Base-by-base conservation (phyloP, 352 stramenopile genomes). In the Globisporangium polare region DNA sequence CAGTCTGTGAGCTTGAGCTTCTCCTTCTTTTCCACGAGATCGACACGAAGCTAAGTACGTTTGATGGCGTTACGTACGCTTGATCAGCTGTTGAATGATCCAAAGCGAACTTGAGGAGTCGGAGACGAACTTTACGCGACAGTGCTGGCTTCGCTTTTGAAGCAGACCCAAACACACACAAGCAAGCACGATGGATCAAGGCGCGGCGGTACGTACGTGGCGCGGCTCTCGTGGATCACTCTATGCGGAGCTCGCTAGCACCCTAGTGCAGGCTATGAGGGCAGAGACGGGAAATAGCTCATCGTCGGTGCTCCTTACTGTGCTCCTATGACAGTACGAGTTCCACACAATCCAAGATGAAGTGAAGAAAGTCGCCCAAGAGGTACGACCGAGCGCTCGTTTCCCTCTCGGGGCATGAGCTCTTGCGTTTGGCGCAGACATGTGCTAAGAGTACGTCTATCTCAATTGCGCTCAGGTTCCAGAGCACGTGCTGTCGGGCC, bases 281-380 rank as follows among this genome's bases (percentile, higher is more conserved):
- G n/a, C 5, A 26, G 6, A 22, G 12, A 8, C 10, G n/a, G 20
- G n/a, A 1, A 8, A 9, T 5, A 27, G n/a, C 50, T 56, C 15
- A 56, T 20, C 0, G 29, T 26, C 5, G 8, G 2, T 24, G 12
- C 29, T 27, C 31, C 26, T 29, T 41, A 15, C 9, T 29, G 18
- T 39, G 18, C 20, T 37, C 5, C 60, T 37, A 27, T 37, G 43
- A 29, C 49, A 92, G 83, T 96, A 96, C 63, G 74, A 83, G 60
- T 96, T 96, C 69, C 75, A 79, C 57, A 73, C 77, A 60, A 94
- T 96, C 62, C 85, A 96, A 67, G 77, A 83, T 52, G 87, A 96
- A 63, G 87, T 93, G 63, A 94, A 96, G 75, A 88, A 90, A 64
- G 86, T 94, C 56, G 80, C 77, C 2, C 76, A 90, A 37, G 80